Evolutionary conservation across 163 green algal genomes (phyloP).

Genomic region (Chloromonas sp.): DNA sequence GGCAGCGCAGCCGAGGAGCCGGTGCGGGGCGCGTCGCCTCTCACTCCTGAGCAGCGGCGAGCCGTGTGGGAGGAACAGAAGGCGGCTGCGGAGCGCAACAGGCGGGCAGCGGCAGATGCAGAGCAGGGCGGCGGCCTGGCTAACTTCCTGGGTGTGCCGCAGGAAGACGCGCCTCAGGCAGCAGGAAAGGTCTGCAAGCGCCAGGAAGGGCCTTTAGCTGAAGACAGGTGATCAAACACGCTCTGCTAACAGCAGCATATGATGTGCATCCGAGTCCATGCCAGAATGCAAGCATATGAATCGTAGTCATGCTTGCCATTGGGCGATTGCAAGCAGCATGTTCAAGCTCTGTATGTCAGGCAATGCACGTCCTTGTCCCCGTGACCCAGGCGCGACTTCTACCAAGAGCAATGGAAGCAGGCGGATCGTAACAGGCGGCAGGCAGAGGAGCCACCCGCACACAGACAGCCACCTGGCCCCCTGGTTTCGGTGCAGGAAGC

Average conservation of each 20-base stretch:
- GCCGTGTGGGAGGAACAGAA: constrained; percentile 39
- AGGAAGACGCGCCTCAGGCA: neutral
- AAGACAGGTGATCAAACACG: too few species aligned
- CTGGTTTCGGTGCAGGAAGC: neutral
- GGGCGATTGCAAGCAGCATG: too few species aligned
- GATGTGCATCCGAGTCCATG: too few species aligned
- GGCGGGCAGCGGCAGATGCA: constrained; percentile 9
- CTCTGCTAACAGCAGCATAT: too few species aligned
- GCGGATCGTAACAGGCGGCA: neutral
- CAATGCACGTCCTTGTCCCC: too few species aligned
- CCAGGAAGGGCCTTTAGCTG: too few species aligned
- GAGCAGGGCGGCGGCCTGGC: constrained; percentile 26
- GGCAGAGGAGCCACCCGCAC: neutral
- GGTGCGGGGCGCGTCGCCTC: neutral
- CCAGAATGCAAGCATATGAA: too few species aligned
- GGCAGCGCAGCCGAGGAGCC: neutral
- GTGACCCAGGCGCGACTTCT: too few species aligned
- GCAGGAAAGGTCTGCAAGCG: too few species aligned
- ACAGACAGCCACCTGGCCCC: neutral
- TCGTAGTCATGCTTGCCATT: too few species aligned
- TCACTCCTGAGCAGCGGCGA: constrained; percentile 18
- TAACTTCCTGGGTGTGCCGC: constrained; percentile 28
- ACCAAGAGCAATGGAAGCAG: neutral
- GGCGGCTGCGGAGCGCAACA: constrained; percentile 37
- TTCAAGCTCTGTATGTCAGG: too few species aligned